phyloP scores from a whole-genome alignment of 768 basidiomycete genomes.

The Rhizopogon sp. region DNA sequence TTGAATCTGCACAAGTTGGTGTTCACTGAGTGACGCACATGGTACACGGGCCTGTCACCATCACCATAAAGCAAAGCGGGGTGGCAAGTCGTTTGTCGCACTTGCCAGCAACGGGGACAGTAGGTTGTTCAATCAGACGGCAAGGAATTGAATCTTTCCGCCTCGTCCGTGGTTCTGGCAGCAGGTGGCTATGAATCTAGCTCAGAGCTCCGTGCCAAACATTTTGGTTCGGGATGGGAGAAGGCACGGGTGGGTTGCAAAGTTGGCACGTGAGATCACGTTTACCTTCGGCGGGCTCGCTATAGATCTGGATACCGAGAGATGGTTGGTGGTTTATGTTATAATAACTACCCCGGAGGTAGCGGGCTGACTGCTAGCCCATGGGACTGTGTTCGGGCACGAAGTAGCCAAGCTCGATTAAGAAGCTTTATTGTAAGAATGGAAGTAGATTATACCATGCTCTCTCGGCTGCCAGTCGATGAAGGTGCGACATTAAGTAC shows the following conservation, averaged over 20 bases:
- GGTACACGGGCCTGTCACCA: too few species aligned
- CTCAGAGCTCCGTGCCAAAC: conserved; percentile 40
- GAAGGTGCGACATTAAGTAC: neutral
- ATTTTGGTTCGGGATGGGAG: conserved; percentile 58
- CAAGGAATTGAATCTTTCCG: conserved; percentile 28
- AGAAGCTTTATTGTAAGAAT: conserved; percentile 10
- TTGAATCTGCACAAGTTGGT: too few species aligned
- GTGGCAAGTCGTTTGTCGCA: neutral
- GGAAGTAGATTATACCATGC: neutral
- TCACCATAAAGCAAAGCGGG: too few species aligned
- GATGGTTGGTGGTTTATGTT: conserved; percentile 63
- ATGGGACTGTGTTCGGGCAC: conserved; percentile 52
- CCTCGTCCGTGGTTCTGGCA: conserved; percentile 52
- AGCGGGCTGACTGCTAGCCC: conserved; percentile 53
- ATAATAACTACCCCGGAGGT: conserved; percentile 65
- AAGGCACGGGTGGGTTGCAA: conserved; percentile 46
- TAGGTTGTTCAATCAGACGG: conserved; percentile 33
- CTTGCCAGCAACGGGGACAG: neutral
- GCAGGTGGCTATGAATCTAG: conserved; percentile 66
- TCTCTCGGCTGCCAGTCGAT: neutral
- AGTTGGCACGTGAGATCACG: conserved; percentile 64
- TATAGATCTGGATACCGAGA: conserved; percentile 54
- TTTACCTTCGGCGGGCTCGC: conserved; percentile 70
- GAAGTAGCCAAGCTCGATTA: conserved; percentile 32
- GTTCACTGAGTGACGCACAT: too few species aligned